Base-by-base conservation (phyloP, 805 yeast genomes). In the Ogataea pignaliae region DNA sequence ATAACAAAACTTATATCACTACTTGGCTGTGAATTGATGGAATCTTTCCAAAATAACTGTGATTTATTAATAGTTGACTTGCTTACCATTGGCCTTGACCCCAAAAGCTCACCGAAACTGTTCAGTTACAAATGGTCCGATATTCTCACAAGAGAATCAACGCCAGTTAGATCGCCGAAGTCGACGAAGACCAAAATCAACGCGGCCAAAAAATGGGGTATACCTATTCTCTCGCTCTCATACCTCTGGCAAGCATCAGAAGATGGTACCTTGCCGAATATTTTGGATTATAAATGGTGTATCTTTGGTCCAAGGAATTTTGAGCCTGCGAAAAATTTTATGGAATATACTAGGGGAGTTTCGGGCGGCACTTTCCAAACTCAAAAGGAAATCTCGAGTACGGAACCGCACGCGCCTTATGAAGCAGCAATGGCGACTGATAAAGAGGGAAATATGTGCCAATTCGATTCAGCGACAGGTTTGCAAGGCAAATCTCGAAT, bases 11-110 rank as follows among this genome's bases (percentile, higher is more conserved):
- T 91, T 36, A 69, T 88, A 9, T 55, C 66, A 15, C 57, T 73
- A 28, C 54, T 85, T 18, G 81, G 83, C 21, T 77, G 83, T 41
- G 66, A 68, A 34, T 70, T 72, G 42, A 65, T 71, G 38, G 77
- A 73, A 0, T 66, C 73, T 2, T 66, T 87, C 43, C 73, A 75
- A 3, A 55, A 69, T 5, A 63, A 68, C 10, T 66, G 85, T 34
- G 85, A 84, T 52, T 55, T 83, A 13, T 65, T 88, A 29, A 64
- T 87, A 2, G 67, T 79, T 26, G 79, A 80, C 53, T 61, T 76
- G 36, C 65, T 73, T 32, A 52, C 76, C 8, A 63, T 80, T 46
- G 73, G 74, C 17, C 54, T 75, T 11, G 59, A 69, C 9, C 48
- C 55, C 16, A 50, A 61, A 12, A 69, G 67, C 38, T 68, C 79